phyloP scores from a whole-genome alignment of 2,329 filamentous ascomycete genomes.

The Pezicula neosporulosa region DNA sequence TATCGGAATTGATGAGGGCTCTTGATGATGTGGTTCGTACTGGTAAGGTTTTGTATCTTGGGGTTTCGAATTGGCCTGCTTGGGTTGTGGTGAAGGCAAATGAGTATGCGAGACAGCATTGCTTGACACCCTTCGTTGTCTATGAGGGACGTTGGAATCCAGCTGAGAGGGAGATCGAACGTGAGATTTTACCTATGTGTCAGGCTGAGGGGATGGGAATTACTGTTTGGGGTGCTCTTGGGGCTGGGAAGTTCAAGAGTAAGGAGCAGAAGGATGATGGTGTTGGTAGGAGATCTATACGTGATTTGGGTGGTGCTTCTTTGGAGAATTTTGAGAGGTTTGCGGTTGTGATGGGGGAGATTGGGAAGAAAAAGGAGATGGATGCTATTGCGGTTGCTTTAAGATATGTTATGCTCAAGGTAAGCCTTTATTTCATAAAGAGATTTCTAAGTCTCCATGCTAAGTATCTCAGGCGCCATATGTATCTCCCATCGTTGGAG shows the following conservation, averaged over 20 bases:
- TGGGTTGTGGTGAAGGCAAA: no score
- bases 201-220: conserved; percentile 50
- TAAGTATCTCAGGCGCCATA: conserved; percentile 41
- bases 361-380: conserved; percentile 50
- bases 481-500: conserved; percentile 54
- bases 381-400: conserved; percentile 48
- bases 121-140: conserved; percentile 48
- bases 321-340: conserved; percentile 37
- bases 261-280: conserved; percentile 34
- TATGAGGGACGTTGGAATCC: conserved; percentile 63
- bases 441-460: not conserved
- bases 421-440: not conserved
- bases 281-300: conserved; percentile 10
- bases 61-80: no score
- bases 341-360: conserved; percentile 52
- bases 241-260: conserved; percentile 41
- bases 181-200: conserved; percentile 54
- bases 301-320: not conserved
- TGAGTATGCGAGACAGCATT: no score
- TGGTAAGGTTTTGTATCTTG: no score
- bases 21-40: no score
- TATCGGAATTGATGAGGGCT: no score
- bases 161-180: conserved; percentile 54
- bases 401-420: not conserved
- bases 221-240: conserved; percentile 47